Evolutionary conservation across 129 eudicot species (phyloP).

Genomic region (Escallonia rubra): DNA sequence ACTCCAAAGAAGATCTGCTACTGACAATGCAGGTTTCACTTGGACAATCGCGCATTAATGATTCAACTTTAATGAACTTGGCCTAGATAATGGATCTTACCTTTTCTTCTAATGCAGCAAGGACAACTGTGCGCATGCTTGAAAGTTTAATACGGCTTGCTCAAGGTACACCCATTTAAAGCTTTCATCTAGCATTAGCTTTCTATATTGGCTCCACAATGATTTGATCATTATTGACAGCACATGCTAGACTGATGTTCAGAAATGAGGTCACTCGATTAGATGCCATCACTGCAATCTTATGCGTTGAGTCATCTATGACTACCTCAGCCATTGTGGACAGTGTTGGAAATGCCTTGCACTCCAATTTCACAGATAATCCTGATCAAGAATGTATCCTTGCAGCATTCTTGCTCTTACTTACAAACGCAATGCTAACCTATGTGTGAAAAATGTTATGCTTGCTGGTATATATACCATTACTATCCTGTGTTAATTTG

Average conservation of each 20-base stretch:
- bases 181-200: background rate
- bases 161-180: conserved; percentile 45
- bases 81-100: background rate
- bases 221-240: conserved; percentile 31
- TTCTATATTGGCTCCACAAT: background rate
- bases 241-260: conserved; percentile 96
- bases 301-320: conserved; percentile 97
- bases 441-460: background rate
- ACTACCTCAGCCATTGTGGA: conserved; percentile 94
- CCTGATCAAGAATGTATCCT: conserved; percentile 98
- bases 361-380: conserved; percentile 78
- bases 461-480: background rate
- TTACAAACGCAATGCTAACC: background rate
- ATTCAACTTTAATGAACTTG: conserved; percentile 3
- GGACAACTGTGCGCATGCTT: conserved; percentile 93
- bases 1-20: conserved; percentile 83
- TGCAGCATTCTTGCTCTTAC: conserved; percentile 1
- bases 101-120: conserved; percentile 45
- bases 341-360: conserved; percentile 87
- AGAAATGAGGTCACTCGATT: conserved; percentile 76
- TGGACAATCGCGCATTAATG: background rate
- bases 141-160: conserved; percentile 96
- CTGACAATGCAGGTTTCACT: conserved; percentile 68
- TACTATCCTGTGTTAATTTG: no score
- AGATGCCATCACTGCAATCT: conserved; percentile 87